phyloP scores from a whole-genome alignment of 371 early-diverging fungal species.

The Mycotypha africana region DNA sequence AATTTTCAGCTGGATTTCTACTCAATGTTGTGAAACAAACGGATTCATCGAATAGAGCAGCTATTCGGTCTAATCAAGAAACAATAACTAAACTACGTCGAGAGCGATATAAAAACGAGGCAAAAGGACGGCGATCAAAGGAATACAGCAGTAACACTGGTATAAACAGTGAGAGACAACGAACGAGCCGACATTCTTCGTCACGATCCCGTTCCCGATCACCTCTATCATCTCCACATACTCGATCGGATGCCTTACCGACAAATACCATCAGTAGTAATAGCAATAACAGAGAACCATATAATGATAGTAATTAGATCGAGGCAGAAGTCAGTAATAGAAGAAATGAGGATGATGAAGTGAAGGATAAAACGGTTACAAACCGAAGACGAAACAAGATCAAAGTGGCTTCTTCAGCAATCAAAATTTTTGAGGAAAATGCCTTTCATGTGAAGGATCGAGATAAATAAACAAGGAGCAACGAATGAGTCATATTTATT shows the following conservation, averaged over 20 bases:
- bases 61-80: conserved; percentile 47
- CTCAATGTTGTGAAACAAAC: conserved; percentile 64
- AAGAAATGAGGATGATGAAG: too few relatives aligned
- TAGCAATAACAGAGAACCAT: neutral
- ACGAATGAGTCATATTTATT: too few relatives aligned
- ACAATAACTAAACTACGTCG: conserved; percentile 27
- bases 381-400: too few relatives aligned
- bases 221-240: neutral
- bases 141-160: neutral
- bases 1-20: conserved; percentile 68
- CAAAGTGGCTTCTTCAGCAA: too few relatives aligned
- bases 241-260: neutral
- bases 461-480: too few relatives aligned
- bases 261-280: neutral
- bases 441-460: too few relatives aligned
- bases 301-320: too few relatives aligned
- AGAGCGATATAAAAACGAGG: conserved; percentile 16
- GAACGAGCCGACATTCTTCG: neutral
- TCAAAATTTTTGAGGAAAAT: too few relatives aligned
- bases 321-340: too few relatives aligned
- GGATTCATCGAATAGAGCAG: conserved; percentile 66
- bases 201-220: neutral
- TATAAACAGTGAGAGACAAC: neutral
- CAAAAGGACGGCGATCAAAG: neutral
- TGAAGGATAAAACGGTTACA: too few relatives aligned